Evolutionary conservation across 2,329 filamentous ascomycete genomes (phyloP).

Genomic region (Lachnellula arida): DNA sequence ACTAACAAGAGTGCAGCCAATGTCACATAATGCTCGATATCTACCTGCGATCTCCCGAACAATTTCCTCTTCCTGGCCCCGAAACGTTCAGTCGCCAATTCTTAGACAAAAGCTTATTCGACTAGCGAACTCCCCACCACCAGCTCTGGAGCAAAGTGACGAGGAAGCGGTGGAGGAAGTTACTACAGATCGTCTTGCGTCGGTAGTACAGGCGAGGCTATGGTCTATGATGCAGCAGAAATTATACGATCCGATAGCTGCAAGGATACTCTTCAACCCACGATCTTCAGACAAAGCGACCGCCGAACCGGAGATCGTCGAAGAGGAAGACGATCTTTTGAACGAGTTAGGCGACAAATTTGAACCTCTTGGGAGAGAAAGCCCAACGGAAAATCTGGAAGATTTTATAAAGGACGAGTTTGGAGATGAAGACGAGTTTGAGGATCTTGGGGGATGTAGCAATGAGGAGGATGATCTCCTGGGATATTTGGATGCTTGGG

Average conservation of each 20-base stretch:
- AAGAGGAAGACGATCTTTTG: neutral
- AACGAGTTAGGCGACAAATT: neutral
- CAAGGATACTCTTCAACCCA: constrained; percentile 4
- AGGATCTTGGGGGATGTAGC: constrained; percentile 7
- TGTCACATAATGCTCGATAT: constrained; percentile 18
- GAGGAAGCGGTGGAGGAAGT: neutral
- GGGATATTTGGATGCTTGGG: constrained; percentile 6
- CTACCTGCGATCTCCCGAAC: constrained; percentile 14
- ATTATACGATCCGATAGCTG: constrained; percentile 14
- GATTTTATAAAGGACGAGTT: constrained; percentile 4
- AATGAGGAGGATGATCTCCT: constrained; percentile 9
- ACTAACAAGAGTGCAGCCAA: constrained; percentile 12
- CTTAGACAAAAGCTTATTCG: constrained; percentile 17
- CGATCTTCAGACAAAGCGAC: neutral
- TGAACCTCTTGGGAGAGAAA: neutral
- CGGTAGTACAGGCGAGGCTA: constrained; percentile 17
- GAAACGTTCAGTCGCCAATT: constrained; percentile 20
- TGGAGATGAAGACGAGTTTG: constrained; percentile 7
- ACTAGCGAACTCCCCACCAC: constrained; percentile 3
- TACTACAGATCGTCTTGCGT: constrained; percentile 4
- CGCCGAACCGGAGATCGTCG: neutral
- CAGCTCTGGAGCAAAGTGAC: neutral
- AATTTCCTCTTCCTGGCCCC: constrained; percentile 12
- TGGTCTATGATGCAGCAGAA: constrained; percentile 27
- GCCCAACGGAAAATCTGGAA: neutral